Base-by-base conservation (phyloP, 495 filamentous ascomycete species). In the Hyaloscypha finlandica region DNA sequence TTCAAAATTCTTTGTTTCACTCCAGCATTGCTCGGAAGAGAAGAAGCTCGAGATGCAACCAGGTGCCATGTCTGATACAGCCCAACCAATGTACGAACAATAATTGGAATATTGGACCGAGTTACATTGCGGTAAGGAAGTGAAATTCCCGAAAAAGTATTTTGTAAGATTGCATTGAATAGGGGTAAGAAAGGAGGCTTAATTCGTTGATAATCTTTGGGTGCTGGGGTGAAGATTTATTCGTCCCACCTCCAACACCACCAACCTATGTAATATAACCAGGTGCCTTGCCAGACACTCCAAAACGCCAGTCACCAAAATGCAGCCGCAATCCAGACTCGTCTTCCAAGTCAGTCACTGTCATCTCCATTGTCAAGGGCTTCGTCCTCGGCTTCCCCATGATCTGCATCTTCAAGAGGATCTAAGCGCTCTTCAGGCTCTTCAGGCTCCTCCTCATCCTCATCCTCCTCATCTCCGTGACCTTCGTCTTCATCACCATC, bases 291-390 rank as follows among this genome's bases (percentile, higher is more conserved):
- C 42, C 42, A 14, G 16, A 19, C 9, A 48, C 42, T 25, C 42
- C 16, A 14, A 16, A 4, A 48, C 42, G 42, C 42, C 42, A 48
- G 42, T 48, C 42, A 6, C 42, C 42, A 1, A 48, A 8, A 48
- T 11, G 42, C 42, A 48, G 35, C 42, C 42, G 16, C 16, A 48
- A 14, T 25, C 25, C 42, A 48, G 9, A 14, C 42, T 14, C 42
- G 14, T 48, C 42, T 14, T 11, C 11, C 42, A 19, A 19, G 16
- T 61, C 76, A 86, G 39, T 86, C 83, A 62, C 84, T 86, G 59
- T 81, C 80, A 39, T 86, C 85, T 63, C 85, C 79, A 74, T 85
- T 81, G 73, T 91, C 88, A 39, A 89, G 81, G 19, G 86, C 86
- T 71, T 90, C 87, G 69, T 90, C 84, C 65, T 88, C 71, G 8